Base-by-base conservation (phyloP, 192 early-diverging fungal genomes). In the Endogone sp. region DNA sequence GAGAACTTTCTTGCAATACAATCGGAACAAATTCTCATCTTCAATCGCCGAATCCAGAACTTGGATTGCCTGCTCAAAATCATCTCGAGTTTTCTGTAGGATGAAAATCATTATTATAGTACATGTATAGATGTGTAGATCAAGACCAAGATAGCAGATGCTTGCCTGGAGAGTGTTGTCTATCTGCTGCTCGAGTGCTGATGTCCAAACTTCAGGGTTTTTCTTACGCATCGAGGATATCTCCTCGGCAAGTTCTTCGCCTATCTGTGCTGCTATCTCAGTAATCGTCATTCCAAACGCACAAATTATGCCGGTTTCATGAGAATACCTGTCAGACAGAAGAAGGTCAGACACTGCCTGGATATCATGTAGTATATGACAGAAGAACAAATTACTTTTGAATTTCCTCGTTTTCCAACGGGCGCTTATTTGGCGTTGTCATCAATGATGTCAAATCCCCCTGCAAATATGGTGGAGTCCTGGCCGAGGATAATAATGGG, bases 1-100 rank as follows among this genome's bases (percentile, higher is more conserved):
- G 23, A 69, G 60, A 62, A 69, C 69, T 63, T 71, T 66, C 54
- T 71, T 55, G 32, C 63, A 71, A 66, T 71, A 71, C 4, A 65
- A 21, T 58, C 55, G 0, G 44, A 70, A 70, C 54, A 29, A 26
- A 23, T 64, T 10, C 16, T 49, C 37, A 49, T 49, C 37, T 49
- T 49, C 37, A 16, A 49, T 16, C 6, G 6, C 16, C 16, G 37
- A 16, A 16, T 16, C 16, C 37, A 11, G 37, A 16, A 16, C 0
- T 11, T 11, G 37, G 6, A 49, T 16, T 11, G 37, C 37, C 16
- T 49, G 37, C 37, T 49, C 16, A 16, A 49, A 49, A 49, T 49
- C 37, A 16, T 6, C 16, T 16, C 6, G 9, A 49, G 6, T 49
- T 16, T 49, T 49, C 37, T 49, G 37, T 16, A 49, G 37, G 9